phyloP scores from a whole-genome alignment of 2,329 filamentous ascomycete genomes.

The Microcera coccophila region DNA sequence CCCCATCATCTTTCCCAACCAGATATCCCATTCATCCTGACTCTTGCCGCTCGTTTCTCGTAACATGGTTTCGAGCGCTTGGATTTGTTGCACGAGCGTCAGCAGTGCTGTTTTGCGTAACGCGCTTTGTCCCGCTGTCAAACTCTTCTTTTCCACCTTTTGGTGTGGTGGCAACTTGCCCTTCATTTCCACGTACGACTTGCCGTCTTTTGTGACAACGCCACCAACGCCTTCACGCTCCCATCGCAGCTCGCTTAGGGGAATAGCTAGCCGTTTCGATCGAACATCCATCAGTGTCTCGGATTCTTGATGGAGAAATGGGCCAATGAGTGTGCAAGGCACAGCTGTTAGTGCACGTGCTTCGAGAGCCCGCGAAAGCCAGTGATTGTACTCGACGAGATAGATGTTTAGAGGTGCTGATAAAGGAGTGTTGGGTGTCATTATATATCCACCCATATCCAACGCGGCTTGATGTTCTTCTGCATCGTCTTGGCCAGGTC shows the following conservation, averaged over 20 bases:
- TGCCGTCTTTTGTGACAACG: constrained; percentile 57
- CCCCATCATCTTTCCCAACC: constrained; percentile 82
- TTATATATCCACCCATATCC: constrained; percentile 73
- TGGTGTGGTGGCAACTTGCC: constrained; percentile 41
- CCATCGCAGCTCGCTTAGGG: constrained; percentile 80
- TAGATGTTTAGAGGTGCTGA: constrained; percentile 77
- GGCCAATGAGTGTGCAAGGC: constrained; percentile 72
- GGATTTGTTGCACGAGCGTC: constrained; percentile 78
- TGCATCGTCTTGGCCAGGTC: constrained; percentile 33
- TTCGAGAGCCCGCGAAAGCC: constrained; percentile 74
- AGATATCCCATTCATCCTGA: constrained; percentile 87
- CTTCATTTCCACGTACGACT: constrained; percentile 55
- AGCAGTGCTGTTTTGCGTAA: constrained; percentile 75
- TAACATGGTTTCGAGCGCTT: constrained; percentile 77
- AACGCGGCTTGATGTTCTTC: constrained; percentile 62
- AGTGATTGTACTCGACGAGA: constrained; percentile 77
- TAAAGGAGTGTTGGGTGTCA: constrained; percentile 79
- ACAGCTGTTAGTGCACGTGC: constrained; percentile 64
- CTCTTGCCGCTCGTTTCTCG: constrained; percentile 81
- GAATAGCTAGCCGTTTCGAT: constrained; percentile 78
- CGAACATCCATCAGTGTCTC: constrained; percentile 66
- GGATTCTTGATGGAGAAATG: constrained; percentile 77
- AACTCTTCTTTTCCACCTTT: constrained; percentile 43
- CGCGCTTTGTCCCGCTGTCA: constrained; percentile 67
- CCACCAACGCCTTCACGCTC: constrained; percentile 70